Evolutionary conservation across 164 flowering plant genomes (phyloP).

Genomic region (Tetracentron sinense): DNA sequence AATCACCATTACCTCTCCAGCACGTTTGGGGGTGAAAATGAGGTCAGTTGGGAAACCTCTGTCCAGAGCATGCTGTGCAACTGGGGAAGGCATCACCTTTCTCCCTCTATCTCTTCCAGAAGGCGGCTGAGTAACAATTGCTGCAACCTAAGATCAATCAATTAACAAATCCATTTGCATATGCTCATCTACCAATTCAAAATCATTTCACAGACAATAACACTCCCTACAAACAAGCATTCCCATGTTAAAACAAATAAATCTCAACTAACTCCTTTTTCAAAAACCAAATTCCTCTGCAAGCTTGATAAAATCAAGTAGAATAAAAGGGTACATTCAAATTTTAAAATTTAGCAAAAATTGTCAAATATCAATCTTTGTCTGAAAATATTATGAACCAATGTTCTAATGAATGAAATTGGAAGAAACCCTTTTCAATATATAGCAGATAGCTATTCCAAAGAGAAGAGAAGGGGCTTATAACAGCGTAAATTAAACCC

Average conservation of each 20-base stretch:
- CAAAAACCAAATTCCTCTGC: background rate
- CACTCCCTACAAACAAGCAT: background rate
- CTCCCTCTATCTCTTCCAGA: constrained; percentile 78
- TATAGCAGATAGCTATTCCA: background rate
- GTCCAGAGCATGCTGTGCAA: constrained; percentile 80
- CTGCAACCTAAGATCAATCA: constrained; percentile 62
- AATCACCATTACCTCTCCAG: constrained; percentile 70
- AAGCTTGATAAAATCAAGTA: background rate
- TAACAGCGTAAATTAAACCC: background rate
- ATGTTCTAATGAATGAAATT: too few relatives aligned
- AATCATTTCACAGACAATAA: background rate
- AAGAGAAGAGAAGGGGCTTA: background rate
- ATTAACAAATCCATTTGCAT: too few relatives aligned
- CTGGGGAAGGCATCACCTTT: constrained; percentile 80
- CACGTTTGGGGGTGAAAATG: constrained; percentile 78
- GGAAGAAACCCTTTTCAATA: background rate
- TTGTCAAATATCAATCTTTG: too few relatives aligned
- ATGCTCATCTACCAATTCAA: background rate
- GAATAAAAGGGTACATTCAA: background rate
- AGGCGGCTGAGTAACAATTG: constrained; percentile 93
- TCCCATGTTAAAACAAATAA: too few relatives aligned
- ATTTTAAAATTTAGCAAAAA: background rate
- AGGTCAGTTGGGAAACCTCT: constrained; percentile 72
- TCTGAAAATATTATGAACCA: too few relatives aligned
- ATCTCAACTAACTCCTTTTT: too few relatives aligned